Base-by-base conservation (phyloP, 805 yeast genomes). In the Pichia rugopelliculosa region DNA sequence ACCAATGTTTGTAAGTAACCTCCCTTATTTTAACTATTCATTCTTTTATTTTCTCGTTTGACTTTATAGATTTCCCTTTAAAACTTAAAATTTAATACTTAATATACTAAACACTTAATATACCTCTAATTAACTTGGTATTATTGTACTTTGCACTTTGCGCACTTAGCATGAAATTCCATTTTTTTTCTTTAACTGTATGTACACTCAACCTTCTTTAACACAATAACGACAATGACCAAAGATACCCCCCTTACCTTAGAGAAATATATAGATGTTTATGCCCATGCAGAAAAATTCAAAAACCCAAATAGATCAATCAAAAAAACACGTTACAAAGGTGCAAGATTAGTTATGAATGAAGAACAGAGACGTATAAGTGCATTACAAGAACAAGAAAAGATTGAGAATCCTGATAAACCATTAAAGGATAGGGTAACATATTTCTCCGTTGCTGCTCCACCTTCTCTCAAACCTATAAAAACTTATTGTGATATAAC, bases 401-500 rank as follows among this genome's bases (percentile, higher is more conserved):
- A 47, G 20, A 34, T 13, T 4, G 18, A 20, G 3, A 42, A 46
- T 30, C 42, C 50, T 12, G 37, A 39, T 7, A 27, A 40, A 22
- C 58, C 67, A 55, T 53, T 53, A 20, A 58, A 56, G 26, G 66
- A 69, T 39, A 74, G 79, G 50, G 80, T 88, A 11, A 85, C 91
- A 0, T 86, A 78, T 64, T 75, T 80, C 51, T 76, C 82, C 36
- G 68, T 90, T 6, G 78, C 78, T 25, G 95, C 96, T 0, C 96
- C 96, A 3, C 98, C 98, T 0, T 84, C 93, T 3, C 66, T 89
- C 54, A 76, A 71, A 53, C 98, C 98, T 0, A 69, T 73, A 17
- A 87, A 84, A 67, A 83, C 80, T 53, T 90, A 88, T 66, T 91
- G 99, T 65, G 99, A 93, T 61, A 80, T 91, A 42, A 91, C 98